Percentiles rank a stretch among this genome's conserved stretches.
Conservation (phyloP, 441 rosid genomes). For the Breynia disticha region DNA sequence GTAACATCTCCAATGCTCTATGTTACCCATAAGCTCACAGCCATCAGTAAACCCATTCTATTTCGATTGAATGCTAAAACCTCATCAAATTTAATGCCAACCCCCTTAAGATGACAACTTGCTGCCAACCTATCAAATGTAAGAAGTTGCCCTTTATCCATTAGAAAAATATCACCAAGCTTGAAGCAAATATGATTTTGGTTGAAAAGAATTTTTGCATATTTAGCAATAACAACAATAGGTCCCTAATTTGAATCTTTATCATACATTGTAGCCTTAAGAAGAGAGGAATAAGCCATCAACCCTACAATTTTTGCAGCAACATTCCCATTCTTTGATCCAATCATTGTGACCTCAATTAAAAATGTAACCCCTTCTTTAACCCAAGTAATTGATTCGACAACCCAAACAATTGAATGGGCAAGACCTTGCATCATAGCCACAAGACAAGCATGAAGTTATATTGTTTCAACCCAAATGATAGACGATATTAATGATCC, state of each 20-base stretch:
- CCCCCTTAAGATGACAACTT: constrained; percentile 56
- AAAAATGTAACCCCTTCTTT: constrained; percentile 98
- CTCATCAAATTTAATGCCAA: no score
- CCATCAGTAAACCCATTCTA: constrained; percentile 53
- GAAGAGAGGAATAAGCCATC: constrained; percentile 90
- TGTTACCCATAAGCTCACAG: constrained; percentile 7
- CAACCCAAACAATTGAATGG: constrained; percentile 42
- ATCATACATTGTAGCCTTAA: constrained; percentile 90
- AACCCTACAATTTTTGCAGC: constrained; percentile 88
- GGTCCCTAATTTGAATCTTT: constrained; percentile 99
- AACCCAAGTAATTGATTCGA: constrained; percentile 98
- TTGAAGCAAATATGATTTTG: constrained; percentile 48
- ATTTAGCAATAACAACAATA: constrained; percentile 90
- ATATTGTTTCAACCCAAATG: constrained; percentile 47
- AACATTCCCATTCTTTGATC: constrained; percentile 51
- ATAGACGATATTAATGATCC: constrained; percentile 58
- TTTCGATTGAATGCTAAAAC: no score
- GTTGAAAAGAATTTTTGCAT: constrained; percentile 61
- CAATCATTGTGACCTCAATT: constrained; percentile 76
- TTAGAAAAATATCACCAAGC: constrained; percentile 78
- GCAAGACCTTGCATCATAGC: constrained; percentile 96
- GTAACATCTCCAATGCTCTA: no score
- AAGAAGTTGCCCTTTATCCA: constrained; percentile 90
- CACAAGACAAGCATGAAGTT: constrained; percentile 91
- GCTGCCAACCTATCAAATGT: constrained; percentile 77